Evolutionary conservation across 345 rosid species (phyloP), one percentile per base, ranked within the genome.

Genomic region (Acer negundo): DNA sequence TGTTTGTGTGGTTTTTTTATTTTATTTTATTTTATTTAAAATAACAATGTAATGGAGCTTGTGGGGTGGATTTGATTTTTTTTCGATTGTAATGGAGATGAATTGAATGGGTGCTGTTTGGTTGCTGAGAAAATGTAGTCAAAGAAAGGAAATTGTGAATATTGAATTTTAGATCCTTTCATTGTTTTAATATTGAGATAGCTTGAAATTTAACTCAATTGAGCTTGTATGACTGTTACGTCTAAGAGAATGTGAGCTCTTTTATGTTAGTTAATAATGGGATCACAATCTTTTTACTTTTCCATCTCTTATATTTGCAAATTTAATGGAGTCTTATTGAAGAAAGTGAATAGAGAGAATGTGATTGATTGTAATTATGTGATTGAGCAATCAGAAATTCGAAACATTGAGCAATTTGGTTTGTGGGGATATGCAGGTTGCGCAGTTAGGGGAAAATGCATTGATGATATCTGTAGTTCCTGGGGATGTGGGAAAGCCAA

Each of bases 401-500:
- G 35, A 6, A 42, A 42, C 49, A 59, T 8, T 73, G 44, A 53
- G 56, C 66, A 68, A 71, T 62, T 51, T 72, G 74, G 64, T 83
- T 15, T 62, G 61, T 66, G 23, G 44, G 68, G 68, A 65, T 69
- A 64, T 51, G 63, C 62, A 93, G 98, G 93, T 90, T 64, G 70
- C 86, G 10, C 81, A 83, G 77, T 66, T 82, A 38, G 86, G 85
- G 59, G 89, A 58, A 77, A 92, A 92, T 73, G 86, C 90, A 73
- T 80, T 94, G 85, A 75, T 73, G 81, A 74, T 96, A 23, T 91
- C 95, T 16, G 83, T 94, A 76, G 91, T 94, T 82, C 97, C 99
- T n/a, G 92, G 91, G 44, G 97, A 94, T 70, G 80, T 82, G 23
- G 95, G 93, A 2, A 94, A 90, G 84, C 91, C 97, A 40, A 90